Evolutionary conservation across 2,329 filamentous ascomycete species (phyloP).

Genomic region (Pyrenochaeta sp.): DNA sequence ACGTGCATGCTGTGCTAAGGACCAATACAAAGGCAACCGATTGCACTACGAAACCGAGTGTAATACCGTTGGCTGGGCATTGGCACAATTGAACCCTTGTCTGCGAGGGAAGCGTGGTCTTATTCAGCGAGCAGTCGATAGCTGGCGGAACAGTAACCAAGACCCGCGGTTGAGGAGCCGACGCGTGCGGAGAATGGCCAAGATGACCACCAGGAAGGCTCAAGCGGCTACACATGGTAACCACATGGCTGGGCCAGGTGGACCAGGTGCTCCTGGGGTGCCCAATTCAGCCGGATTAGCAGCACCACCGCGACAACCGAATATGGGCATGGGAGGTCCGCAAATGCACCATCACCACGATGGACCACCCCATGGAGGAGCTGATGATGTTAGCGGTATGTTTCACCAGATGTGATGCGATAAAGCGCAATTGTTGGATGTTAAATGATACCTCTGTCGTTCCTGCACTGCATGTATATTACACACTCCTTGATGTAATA

Average conservation of each 20-base stretch:
- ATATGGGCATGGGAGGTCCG: conserved; percentile 71
- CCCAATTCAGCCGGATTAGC: conserved; percentile 69
- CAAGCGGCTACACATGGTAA: conserved; percentile 65
- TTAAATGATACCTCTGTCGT: conserved; percentile 54
- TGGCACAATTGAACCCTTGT: conserved; percentile 90
- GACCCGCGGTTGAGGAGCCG: conserved; percentile 90
- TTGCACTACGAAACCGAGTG: conserved; percentile 98
- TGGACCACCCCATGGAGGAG: conserved; percentile 70
- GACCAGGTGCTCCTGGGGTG: conserved; percentile 69
- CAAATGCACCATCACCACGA: conserved; percentile 77
- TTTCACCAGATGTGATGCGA: conserved; percentile 84
- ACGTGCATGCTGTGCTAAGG: conserved; percentile 91
- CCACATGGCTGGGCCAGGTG: conserved; percentile 73
- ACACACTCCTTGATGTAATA: conserved; percentile 54
- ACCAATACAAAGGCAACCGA: conserved; percentile 95
- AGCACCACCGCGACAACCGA: conserved; percentile 68
- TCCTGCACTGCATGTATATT: conserved; percentile 54
- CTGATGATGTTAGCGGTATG: conserved; percentile 94
- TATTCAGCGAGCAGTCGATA: conserved; percentile 96
- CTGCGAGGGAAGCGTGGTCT: conserved; percentile 92
- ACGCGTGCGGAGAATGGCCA: conserved; percentile 92
- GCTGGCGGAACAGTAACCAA: conserved; percentile 99
- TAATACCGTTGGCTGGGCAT: conserved; percentile 99
- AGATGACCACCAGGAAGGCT: conserved; percentile 88
- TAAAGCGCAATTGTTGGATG: conserved; percentile 48